These are phyloP conservation scores for Cordyceps fumosorosea DNA, from an alignment of 2,329 filamentous ascomycete species.

Conservation along the genomic window DNA sequence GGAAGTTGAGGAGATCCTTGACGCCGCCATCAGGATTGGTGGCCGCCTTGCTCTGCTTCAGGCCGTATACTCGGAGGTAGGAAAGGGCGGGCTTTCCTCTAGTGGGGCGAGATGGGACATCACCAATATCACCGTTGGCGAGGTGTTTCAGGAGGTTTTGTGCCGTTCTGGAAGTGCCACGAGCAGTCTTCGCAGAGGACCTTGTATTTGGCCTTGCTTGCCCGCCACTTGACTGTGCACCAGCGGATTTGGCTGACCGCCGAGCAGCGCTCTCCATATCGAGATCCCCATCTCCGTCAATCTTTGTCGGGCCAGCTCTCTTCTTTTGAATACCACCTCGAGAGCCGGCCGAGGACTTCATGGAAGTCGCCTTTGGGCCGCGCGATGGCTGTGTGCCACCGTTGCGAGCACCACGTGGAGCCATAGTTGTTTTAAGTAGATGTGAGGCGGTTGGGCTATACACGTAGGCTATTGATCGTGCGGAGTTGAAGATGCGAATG, in stretches of 20 bases:
- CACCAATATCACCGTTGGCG: constrained; percentile 26
- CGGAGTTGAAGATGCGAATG: not conserved
- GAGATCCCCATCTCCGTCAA: constrained; percentile 54
- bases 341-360: constrained; percentile 25
- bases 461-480: constrained; percentile 4
- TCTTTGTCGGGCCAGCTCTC: constrained; percentile 29
- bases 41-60: constrained; percentile 62
- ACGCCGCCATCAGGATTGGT: constrained; percentile 61
- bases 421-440: constrained; percentile 16
- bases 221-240: constrained; percentile 19
- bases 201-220: constrained; percentile 26
- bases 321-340: constrained; percentile 48
- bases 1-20: constrained; percentile 56
- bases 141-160: constrained; percentile 40
- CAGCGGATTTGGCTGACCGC: constrained; percentile 27
- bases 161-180: constrained; percentile 31
- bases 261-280: constrained; percentile 43
- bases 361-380: constrained; percentile 24
- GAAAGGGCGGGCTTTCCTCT: constrained; percentile 22
- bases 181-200: constrained; percentile 18
- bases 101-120: constrained; percentile 27
- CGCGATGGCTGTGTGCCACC: constrained; percentile 21
- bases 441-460: constrained; percentile 7
- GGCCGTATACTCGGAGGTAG: constrained; percentile 49
- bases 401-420: constrained; percentile 17